Percentiles rank a stretch among this genome's conserved stretches.
Evolutionary conservation across 768 basidiomycete genomes (phyloP).

Genomic region (Arthromyces matolae): DNA sequence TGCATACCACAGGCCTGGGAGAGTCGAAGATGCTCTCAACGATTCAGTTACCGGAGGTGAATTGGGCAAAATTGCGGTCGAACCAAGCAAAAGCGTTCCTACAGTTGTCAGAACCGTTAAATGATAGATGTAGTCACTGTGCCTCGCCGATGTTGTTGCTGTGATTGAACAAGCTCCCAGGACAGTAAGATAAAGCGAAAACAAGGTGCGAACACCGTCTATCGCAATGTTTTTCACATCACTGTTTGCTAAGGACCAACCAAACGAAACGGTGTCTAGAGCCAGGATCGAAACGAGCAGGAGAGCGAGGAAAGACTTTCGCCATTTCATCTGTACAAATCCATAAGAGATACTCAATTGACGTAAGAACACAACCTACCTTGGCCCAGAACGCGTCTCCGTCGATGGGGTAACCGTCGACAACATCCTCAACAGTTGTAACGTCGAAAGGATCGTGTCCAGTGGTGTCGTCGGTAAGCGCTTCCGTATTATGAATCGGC

Average conservation of each 20-base stretch:
- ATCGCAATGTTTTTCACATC: conserved; percentile 32
- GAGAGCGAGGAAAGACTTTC: conserved; percentile 50
- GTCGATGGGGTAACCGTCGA: conserved; percentile 65
- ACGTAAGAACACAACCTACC: conserved; percentile 28
- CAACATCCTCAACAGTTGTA: conserved; percentile 62
- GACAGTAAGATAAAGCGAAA: conserved; percentile 57
- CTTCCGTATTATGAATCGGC: conserved; percentile 26
- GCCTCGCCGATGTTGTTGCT: conserved; percentile 35
- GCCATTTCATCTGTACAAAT: conserved; percentile 47
- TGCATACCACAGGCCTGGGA: conserved; percentile 48
- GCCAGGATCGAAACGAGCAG: conserved; percentile 44
- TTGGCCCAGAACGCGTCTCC: conserved; percentile 57
- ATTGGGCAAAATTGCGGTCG: conserved; percentile 56
- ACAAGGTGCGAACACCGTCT: conserved; percentile 43
- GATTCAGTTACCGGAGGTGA: conserved; percentile 30
- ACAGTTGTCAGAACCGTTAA: conserved; percentile 52
- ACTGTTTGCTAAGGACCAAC: conserved; percentile 42
- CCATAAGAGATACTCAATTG: neutral
- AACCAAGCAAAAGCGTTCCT: conserved; percentile 41
- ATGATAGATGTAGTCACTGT: conserved; percentile 56
- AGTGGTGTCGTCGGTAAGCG: conserved; percentile 14
- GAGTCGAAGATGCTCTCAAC: conserved; percentile 16
- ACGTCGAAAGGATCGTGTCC: conserved; percentile 65
- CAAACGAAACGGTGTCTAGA: conserved; percentile 51
- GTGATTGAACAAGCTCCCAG: conserved; percentile 52